A percentile compares a stretch with the other conserved stretches of the same genome.
phyloP scores from a whole-genome alignment of 495 filamentous ascomycete genomes.

The Cryomyces minteri region DNA sequence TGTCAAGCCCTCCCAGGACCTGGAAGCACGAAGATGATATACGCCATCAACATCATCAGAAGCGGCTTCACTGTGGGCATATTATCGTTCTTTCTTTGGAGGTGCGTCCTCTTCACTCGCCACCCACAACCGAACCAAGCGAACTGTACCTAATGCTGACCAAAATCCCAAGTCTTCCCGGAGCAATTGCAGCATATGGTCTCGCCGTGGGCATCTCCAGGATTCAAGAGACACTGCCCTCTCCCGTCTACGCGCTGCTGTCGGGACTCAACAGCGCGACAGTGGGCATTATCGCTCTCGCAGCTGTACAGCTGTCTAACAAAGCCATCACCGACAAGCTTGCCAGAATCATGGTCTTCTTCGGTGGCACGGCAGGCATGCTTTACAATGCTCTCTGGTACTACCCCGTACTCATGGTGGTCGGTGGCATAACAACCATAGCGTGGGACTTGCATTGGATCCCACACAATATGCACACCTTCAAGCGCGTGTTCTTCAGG shows the following conservation, averaged over 20 bases:
- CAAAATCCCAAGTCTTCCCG: slow-evolving; percentile 35
- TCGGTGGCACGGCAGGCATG: slow-evolving; percentile 50
- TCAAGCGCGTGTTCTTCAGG: too few species aligned
- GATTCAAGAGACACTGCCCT: slow-evolving; percentile 40
- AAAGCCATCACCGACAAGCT: slow-evolving; percentile 60
- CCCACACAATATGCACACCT: too few species aligned
- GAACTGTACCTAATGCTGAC: too few species aligned
- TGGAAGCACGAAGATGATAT: slow-evolving; percentile 63
- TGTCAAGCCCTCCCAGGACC: slow-evolving; percentile 63
- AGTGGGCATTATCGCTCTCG: slow-evolving; percentile 64
- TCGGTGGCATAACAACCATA: slow-evolving; percentile 34
- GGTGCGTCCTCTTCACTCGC: slow-evolving; percentile 15
- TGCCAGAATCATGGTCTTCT: slow-evolving; percentile 48
- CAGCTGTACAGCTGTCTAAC: slow-evolving; percentile 52
- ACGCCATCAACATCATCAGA: slow-evolving; percentile 51
- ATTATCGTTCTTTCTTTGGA: slow-evolving; percentile 52
- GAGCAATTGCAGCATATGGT: slow-evolving; percentile 59
- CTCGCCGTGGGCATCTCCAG: slow-evolving; percentile 48
- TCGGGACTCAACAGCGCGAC: slow-evolving; percentile 64
- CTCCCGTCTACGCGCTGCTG: slow-evolving; percentile 51
- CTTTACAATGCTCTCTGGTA: slow-evolving; percentile 71
- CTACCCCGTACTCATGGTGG: slow-evolving; percentile 54
- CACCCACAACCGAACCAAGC: too few species aligned
- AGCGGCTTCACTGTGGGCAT: slow-evolving; percentile 43
- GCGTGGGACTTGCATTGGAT: slow-evolving; percentile 30